Percentiles rank a stretch among this genome's conserved stretches.
Evolutionary conservation across 2,329 filamentous ascomycete genomes (phyloP).

Genomic region (Metarhizium humberi): DNA sequence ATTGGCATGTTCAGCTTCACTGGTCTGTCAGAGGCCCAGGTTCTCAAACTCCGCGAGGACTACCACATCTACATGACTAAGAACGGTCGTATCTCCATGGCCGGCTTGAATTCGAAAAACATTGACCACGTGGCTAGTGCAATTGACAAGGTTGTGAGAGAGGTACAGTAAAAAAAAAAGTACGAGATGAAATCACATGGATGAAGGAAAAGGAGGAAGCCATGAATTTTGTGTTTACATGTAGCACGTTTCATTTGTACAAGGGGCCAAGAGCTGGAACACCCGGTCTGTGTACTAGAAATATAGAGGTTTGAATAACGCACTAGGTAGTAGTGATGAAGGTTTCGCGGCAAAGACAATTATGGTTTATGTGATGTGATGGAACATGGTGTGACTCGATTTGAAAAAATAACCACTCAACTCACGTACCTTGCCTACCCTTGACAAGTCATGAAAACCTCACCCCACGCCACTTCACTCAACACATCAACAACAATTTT

Average conservation of each 20-base stretch:
- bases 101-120: constrained; percentile 87
- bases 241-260: not conserved
- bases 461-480: not conserved
- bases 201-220: not conserved
- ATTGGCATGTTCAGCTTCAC: constrained; percentile 99
- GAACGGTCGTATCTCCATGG: constrained; percentile 98
- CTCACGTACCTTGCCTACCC: no score
- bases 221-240: not conserved
- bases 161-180: constrained; percentile 12
- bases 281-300: constrained; percentile 3
- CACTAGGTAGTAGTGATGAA: not conserved
- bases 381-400: no score
- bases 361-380: not conserved
- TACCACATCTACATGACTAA: constrained; percentile 88
- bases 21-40: constrained; percentile 65
- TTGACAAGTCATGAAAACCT: no score
- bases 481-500: not conserved
- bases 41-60: constrained; percentile 58
- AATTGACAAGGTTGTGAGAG: constrained; percentile 68
- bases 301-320: not conserved
- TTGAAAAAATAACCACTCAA: no score
- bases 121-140: constrained; percentile 89
- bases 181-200: not conserved
- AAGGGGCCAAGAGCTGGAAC: constrained; percentile 7
- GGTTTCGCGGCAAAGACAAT: no score